phyloP scores from a whole-genome alignment of 495 filamentous ascomycete genomes.

The Penicillium riverlandense region DNA sequence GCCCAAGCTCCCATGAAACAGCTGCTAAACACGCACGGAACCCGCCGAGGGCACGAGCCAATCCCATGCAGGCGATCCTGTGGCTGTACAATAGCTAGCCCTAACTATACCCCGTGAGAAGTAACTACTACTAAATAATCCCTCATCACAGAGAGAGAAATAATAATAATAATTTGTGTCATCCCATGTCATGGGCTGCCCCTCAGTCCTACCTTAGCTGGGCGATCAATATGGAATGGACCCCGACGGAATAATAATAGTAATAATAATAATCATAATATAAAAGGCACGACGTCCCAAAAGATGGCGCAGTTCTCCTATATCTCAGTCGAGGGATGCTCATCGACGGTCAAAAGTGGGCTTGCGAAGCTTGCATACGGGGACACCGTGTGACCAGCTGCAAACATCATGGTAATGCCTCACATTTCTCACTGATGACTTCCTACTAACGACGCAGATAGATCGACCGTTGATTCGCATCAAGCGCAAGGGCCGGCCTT shows the following conservation, averaged over 20 bases:
- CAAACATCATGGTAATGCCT: slow-evolving; percentile 38
- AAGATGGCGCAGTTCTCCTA: slow-evolving; percentile 4
- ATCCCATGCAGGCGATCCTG: slow-evolving; percentile 17
- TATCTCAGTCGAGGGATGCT: slow-evolving; percentile 50
- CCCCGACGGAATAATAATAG: background rate
- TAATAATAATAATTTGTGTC: slow-evolving; percentile 1
- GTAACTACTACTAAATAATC: background rate
- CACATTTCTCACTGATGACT: too few species aligned
- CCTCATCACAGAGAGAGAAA: slow-evolving; percentile 7
- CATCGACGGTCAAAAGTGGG: slow-evolving; percentile 83
- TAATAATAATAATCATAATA: slow-evolving; percentile 3
- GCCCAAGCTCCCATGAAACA: slow-evolving; percentile 14
- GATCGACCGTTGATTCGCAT: slow-evolving; percentile 90
- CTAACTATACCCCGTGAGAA: background rate
- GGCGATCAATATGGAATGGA: too few species aligned
- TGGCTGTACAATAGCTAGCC: slow-evolving; percentile 11
- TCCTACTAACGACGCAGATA: slow-evolving; percentile 17
- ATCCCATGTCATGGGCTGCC: slow-evolving; percentile 14
- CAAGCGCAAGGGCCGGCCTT: slow-evolving; percentile 94
- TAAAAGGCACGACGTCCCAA: slow-evolving; percentile 5
- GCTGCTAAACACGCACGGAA: slow-evolving; percentile 5
- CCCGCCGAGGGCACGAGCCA: slow-evolving; percentile 12
- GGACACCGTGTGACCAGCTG: slow-evolving; percentile 71
- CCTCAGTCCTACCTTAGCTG: slow-evolving; percentile 11
- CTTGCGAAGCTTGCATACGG: slow-evolving; percentile 88